Conservation (phyloP, 2,329 filamentous ascomycete genomes). For the Colletotrichum liaoningense region DNA sequence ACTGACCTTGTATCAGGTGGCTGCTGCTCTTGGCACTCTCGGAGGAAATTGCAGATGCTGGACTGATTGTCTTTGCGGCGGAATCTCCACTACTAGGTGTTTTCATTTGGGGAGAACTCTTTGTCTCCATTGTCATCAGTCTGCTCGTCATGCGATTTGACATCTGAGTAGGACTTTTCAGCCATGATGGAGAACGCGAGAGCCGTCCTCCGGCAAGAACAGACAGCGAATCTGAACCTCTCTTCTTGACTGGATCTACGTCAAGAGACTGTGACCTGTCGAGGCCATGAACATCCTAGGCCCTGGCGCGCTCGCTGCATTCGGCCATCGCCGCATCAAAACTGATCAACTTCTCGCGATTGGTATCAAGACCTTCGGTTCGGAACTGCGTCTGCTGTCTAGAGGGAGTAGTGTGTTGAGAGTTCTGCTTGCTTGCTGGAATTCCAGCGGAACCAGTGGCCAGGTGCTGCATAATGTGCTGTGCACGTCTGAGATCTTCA, state of each 20-base stretch:
- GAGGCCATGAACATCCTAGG: neutral
- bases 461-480: conserved; percentile 50
- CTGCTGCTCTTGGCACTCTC: neutral
- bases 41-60: neutral
- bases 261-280: conserved; percentile 22
- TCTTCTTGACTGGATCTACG: conserved; percentile 25
- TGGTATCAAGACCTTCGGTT: neutral
- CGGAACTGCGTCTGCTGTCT: neutral
- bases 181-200: conserved; percentile 14
- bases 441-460: conserved; percentile 37
- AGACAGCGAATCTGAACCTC: neutral
- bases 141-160: neutral
- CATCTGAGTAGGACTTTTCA: neutral
- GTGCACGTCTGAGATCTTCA: conserved; percentile 46
- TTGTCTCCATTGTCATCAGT: neutral
- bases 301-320: neutral
- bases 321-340: conserved; percentile 6
- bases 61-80: neutral
- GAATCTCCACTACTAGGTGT: neutral
- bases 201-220: neutral
- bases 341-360: neutral
- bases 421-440: neutral
- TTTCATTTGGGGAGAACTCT: conserved; percentile 8
- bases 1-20: neutral
- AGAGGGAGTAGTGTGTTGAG: neutral